Conservation (phyloP, 352 stramenopile genomes). For the Phytophthora podocarpi region DNA sequence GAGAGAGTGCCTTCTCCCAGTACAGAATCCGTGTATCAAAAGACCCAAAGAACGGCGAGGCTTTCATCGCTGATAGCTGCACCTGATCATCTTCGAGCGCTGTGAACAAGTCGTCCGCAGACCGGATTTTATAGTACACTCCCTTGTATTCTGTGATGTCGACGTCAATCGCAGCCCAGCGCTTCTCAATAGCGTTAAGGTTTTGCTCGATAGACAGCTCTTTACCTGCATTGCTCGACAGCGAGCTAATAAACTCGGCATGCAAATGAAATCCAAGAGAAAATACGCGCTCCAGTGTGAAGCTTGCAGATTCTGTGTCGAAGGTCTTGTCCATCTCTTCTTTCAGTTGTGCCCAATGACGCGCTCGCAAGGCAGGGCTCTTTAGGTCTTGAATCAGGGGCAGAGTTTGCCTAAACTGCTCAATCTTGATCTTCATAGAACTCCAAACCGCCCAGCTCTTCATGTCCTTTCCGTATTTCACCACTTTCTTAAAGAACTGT, state of each 20-base stretch:
- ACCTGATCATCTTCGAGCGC: constrained; percentile 92
- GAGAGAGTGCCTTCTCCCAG: constrained; percentile 87
- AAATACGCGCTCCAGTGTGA: constrained; percentile 89
- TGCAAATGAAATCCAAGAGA: constrained; percentile 88
- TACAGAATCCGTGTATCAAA: constrained; percentile 90
- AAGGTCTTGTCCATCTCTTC: constrained; percentile 88
- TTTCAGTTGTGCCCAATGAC: constrained; percentile 91
- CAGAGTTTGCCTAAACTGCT: constrained; percentile 92
- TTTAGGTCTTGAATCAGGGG: constrained; percentile 94
- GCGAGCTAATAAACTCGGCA: constrained; percentile 91
- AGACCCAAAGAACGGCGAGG: constrained; percentile 92
- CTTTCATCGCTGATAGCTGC: constrained; percentile 93
- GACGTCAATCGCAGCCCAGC: constrained; percentile 89
- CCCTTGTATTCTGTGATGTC: constrained; percentile 93
- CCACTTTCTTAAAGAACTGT: constrained; percentile 93
- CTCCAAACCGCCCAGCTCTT: constrained; percentile 92
- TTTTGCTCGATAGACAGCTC: constrained; percentile 93
- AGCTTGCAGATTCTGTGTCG: constrained; percentile 72
- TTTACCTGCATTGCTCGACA: constrained; percentile 92
- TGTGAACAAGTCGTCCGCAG: constrained; percentile 91
- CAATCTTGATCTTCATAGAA: constrained; percentile 93
- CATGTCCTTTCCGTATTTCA: constrained; percentile 94
- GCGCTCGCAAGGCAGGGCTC: constrained; percentile 84
- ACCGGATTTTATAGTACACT: constrained; percentile 93
- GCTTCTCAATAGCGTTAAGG: constrained; percentile 85